Base-by-base conservation (phyloP, 139 green algal species). In the Desmodesmus armatus region DNA sequence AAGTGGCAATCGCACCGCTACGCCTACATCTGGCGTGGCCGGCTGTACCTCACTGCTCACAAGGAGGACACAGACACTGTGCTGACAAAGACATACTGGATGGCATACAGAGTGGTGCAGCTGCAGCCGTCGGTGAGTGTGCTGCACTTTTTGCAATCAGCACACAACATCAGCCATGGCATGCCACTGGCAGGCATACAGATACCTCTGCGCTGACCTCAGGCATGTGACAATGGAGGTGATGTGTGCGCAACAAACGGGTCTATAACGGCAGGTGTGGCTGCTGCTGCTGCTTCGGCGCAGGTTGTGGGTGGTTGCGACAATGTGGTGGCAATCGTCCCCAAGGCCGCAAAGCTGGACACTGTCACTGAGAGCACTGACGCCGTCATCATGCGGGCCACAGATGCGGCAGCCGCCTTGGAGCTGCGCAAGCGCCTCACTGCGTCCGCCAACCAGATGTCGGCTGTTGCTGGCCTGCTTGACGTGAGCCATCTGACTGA, bases 11-110 rank as follows among this genome's bases (percentile, higher is more conserved):
- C 67, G 23, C 69, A 87, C 53, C 74, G 86, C n/a, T 80, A 67
- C 29, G 19, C 87, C 40, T 29, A 72, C 13, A 76, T 92, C 23
- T 92, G 89, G 89, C 74, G 89, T 13, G 89, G 89, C 5, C 74
- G 89, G 29, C 29, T 90, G 65, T 90, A 88, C 80, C 55, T 92
- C 65, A 88, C 81, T 5, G 11, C n/a, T 1, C 51, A 78, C 25
- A 29, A n/a, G 19, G 84, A 70, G 0, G 66, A 86, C 31, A 1
- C 15, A 21, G 70, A 87, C 66, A 13, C 43, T 25, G 29, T 11
- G 2, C 21, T 58, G 9, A 58, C 23, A 37, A 51, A 41, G 23
- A 60, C 44, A 44, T 87, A 82, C 81, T 87, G 81, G 81, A 74
- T 66, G 70, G 70, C 35, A 51, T 74, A 49, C 55, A 72, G 70